phyloP scores from a whole-genome alignment of 2,329 filamentous ascomycete species.

The Fusarium keratoplasticum region DNA sequence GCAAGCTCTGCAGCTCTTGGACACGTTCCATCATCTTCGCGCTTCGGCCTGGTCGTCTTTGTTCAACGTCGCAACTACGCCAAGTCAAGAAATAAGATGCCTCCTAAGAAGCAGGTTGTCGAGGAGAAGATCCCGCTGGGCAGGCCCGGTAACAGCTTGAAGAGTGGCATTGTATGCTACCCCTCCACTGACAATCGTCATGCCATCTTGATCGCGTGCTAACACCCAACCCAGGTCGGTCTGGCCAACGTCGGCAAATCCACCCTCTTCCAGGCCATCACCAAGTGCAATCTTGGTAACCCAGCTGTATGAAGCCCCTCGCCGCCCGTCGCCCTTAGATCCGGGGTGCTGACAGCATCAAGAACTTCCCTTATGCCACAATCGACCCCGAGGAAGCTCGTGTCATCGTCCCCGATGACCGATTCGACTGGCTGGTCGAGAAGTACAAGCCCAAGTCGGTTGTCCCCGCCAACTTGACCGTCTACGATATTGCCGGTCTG shows the following conservation, averaged over 20 bases:
- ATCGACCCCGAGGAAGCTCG: constrained; percentile 99
- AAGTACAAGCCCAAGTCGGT: constrained; percentile 98
- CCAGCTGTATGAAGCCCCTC: constrained; percentile 78
- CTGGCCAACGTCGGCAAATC: constrained; percentile 99
- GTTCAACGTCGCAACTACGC: constrained; percentile 68
- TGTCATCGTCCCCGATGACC: constrained; percentile 94
- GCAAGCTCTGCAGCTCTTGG: constrained; percentile 73
- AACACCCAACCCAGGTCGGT: constrained; percentile 76
- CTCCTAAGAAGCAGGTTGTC: constrained; percentile 91
- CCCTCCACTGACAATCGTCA: neutral
- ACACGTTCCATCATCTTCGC: constrained; percentile 59
- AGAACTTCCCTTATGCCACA: constrained; percentile 99
- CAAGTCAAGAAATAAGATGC: constrained; percentile 81
- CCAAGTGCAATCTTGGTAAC: constrained; percentile 96
- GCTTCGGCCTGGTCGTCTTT: constrained; percentile 63
- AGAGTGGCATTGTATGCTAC: constrained; percentile 92
- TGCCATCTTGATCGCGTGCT: constrained; percentile 29
- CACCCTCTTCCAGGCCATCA: constrained; percentile 99
- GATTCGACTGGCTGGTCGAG: constrained; percentile 94
- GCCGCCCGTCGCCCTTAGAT: constrained; percentile 49
- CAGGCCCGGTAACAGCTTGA: constrained; percentile 96
- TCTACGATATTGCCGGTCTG: constrained; percentile 98
- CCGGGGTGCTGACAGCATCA: constrained; percentile 55
- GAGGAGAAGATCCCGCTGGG: constrained; percentile 98
- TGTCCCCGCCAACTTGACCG: constrained; percentile 97